Conservation (phyloP, 176 grass and related monocot genomes). For the Otatea glauca region DNA sequence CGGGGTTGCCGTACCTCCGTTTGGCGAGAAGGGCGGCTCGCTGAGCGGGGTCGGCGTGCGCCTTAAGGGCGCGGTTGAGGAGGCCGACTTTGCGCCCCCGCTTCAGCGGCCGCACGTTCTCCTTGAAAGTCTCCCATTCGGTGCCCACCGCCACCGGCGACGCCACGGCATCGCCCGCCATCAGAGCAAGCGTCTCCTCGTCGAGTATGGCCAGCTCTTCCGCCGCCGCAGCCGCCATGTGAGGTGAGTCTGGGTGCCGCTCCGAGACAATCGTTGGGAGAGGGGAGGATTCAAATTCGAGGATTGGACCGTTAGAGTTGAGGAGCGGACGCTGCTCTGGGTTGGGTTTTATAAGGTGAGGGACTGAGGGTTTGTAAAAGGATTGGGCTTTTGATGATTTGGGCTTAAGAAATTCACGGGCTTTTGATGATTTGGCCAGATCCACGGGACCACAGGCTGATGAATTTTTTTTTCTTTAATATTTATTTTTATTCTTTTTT, state of each 20-base stretch:
- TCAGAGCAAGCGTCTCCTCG: slow-evolving; percentile 42
- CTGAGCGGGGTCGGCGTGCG: slow-evolving; percentile 54
- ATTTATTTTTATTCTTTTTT: too few species aligned
- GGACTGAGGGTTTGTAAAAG: background rate
- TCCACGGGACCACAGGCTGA: background rate
- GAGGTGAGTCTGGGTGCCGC: slow-evolving; percentile 3
- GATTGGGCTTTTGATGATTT: background rate
- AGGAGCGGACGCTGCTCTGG: slow-evolving; percentile 39
- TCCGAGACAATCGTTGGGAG: slow-evolving; percentile 14
- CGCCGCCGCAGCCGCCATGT: slow-evolving; percentile 39
- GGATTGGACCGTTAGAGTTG: slow-evolving; percentile 35
- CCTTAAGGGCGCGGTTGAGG: slow-evolving; percentile 79
- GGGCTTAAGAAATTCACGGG: background rate
- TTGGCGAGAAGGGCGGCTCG: slow-evolving; percentile 58
- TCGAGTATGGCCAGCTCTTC: slow-evolving; percentile 30
- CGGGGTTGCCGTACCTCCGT: slow-evolving; percentile 48
- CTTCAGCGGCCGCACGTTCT: slow-evolving; percentile 96
- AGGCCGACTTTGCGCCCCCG: slow-evolving; percentile 81
- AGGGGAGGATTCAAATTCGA: slow-evolving; percentile 39
- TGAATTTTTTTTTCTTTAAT: too few species aligned
- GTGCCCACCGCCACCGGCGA: slow-evolving; percentile 44
- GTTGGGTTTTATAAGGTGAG: slow-evolving; percentile 36
- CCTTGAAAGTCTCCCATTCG: slow-evolving; percentile 89
- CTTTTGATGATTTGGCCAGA: background rate
- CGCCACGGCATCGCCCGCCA: slow-evolving; percentile 28